These are phyloP conservation scores for Aureobasidium sp. DNA, from an alignment of 2,329 filamentous ascomycete species.

Conservation along the genomic window DNA sequence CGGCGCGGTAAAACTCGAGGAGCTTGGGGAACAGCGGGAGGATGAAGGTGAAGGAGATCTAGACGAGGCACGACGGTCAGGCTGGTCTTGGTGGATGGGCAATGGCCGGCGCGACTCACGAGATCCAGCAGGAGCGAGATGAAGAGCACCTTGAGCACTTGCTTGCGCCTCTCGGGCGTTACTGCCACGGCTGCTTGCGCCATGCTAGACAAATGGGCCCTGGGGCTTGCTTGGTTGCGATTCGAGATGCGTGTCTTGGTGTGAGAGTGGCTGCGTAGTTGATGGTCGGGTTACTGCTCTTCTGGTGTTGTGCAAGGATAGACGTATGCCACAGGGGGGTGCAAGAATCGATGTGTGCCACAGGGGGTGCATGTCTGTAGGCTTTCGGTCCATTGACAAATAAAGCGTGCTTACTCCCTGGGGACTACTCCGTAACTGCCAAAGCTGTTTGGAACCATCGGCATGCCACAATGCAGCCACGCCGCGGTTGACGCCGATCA, in stretches of 20 bases:
- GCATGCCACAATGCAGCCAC: slow-evolving; percentile 11
- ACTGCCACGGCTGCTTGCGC: slow-evolving; percentile 9
- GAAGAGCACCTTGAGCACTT: slow-evolving; percentile 78
- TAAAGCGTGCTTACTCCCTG: not conserved
- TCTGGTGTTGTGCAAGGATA: not conserved
- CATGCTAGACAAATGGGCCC: not conserved
- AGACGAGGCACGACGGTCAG: slow-evolving; percentile 38
- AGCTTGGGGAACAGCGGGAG: slow-evolving; percentile 92
- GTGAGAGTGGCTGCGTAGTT: not conserved
- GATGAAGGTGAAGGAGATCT: slow-evolving; percentile 99
- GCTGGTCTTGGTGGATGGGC: not conserved
- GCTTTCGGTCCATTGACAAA: slow-evolving; percentile 8
- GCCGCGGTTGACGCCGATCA: slow-evolving; percentile 7
- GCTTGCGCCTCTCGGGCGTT: slow-evolving; percentile 49
- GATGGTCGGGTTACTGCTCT: not conserved
- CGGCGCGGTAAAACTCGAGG: slow-evolving; percentile 88
- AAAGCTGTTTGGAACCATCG: not conserved
- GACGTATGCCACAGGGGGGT: not conserved
- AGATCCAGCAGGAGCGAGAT: slow-evolving; percentile 82
- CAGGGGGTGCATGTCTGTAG: not conserved
- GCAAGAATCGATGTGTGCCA: not conserved
- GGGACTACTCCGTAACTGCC: not conserved
- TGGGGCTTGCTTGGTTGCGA: not conserved
- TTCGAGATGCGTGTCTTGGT: not conserved
- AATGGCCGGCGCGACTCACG: slow-evolving; percentile 29